Base-by-base conservation (phyloP, 139 green algal species). In the Mychonastes homosphaera region DNA sequence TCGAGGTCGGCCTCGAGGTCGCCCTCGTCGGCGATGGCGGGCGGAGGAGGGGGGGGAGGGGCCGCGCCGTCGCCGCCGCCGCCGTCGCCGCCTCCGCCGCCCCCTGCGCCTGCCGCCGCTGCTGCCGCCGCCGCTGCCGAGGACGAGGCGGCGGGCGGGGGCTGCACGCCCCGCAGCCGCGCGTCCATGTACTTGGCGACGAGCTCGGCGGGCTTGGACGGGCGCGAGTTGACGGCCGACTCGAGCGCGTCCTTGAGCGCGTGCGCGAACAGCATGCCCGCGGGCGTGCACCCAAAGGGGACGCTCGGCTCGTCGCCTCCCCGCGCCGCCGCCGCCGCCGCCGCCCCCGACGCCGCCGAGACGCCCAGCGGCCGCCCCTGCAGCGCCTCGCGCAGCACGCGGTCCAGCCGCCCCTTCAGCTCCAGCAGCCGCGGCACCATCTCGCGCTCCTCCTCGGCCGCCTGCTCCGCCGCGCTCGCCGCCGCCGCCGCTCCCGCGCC, bases 121-220 rank as follows among this genome's bases (percentile, higher is more conserved):
- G 65, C 73, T 83, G 28, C 88, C 82, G 0, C 67, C 74, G 8
- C 64, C 62, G 3, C n/a, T n/a, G n/a, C n/a, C n/a, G n/a, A n/a
- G n/a, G n/a, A n/a, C n/a, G n/a, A n/a, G n/a, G n/a, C n/a, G n/a
- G n/a, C n/a, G n/a, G n/a, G n/a, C n/a, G n/a, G n/a, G n/a, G n/a
- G n/a, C n/a, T n/a, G n/a, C n/a, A n/a, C n/a, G n/a, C n/a, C n/a
- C n/a, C 83, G 67, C 63, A 99, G 70, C 69, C 81, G 79, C 12
- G 47, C 64, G 56, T 99, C 92, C 1, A 99, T 82, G 72, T 87
- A 95, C 72, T 96, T 97, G 39, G 92, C 92, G 5, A 98, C 85
- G 33, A 98, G 75, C 80, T 98, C 91, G 0, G 92, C 91, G 0
- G 91, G 87, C 69, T 82, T 84, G 73, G 77, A 78, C 49, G 83